These are phyloP conservation scores for Sugiyamaella grinbergsii DNA, from an alignment of 1,139 yeast genomes.

Conservation along the genomic window DNA sequence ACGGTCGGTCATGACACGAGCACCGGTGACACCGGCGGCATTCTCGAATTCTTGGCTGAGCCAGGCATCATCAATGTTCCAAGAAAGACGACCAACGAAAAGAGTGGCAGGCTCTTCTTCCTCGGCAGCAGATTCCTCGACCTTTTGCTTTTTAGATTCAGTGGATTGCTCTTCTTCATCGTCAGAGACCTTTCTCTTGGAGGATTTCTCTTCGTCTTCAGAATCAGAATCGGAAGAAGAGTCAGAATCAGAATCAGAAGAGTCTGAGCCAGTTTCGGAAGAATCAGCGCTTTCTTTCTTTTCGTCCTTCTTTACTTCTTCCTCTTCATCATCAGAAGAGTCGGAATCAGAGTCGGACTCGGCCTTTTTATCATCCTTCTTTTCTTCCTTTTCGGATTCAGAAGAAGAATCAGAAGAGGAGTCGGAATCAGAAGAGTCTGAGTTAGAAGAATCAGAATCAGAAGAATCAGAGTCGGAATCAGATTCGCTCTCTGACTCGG, in stretches of 20 bases:
- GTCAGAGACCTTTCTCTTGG: conserved; percentile 46
- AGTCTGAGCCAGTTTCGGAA: conserved; percentile 28
- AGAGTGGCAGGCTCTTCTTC: conserved; percentile 74
- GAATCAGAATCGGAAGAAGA: conserved; percentile 31
- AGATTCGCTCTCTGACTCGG: conserved; percentile 41
- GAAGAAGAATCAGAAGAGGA: conserved; percentile 37
- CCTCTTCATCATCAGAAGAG: conserved; percentile 38
- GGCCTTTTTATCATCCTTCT: conserved; percentile 31
- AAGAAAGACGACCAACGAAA: conserved; percentile 95
- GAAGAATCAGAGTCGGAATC: conserved; percentile 32
- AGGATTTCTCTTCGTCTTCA: conserved; percentile 37
- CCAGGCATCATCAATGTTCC: conserved; percentile 97
- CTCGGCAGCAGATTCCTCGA: conserved; percentile 38
- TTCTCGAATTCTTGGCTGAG: conserved; percentile 81
- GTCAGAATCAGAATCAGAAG: conserved; percentile 33
- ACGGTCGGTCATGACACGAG: conserved; percentile 94
- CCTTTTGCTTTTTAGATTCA: conserved; percentile 49
- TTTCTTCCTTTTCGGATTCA: conserved; percentile 41
- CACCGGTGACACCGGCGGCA: conserved; percentile 73
- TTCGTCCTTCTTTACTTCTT: conserved; percentile 34
- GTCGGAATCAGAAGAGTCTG: conserved; percentile 30
- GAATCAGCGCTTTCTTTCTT: conserved; percentile 34
- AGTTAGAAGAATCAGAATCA: conserved; percentile 33
- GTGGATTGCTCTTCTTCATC: conserved; percentile 31
- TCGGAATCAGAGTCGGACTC: conserved; percentile 30